These are phyloP conservation scores for Boletus patriciae DNA, from an alignment of 768 basidiomycete genomes.

Conservation along the genomic window DNA sequence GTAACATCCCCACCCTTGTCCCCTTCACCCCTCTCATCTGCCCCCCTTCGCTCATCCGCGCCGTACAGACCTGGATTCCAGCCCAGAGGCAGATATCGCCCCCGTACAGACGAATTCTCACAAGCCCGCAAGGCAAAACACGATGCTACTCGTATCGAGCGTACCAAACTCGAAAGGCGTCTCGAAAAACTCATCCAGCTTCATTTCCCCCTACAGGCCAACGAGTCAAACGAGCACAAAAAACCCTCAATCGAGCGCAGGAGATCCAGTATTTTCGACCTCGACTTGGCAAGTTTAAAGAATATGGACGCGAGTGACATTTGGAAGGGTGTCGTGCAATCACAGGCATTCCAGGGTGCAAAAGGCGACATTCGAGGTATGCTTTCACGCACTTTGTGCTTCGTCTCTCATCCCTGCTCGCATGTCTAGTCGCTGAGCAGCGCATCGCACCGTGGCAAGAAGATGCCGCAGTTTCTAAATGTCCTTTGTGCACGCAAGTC, in stretches of 20 bases:
- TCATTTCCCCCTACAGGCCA: conserved; percentile 52
- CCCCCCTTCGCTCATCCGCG: conserved; percentile 36
- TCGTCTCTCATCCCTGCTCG: conserved; percentile 1
- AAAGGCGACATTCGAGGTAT: conserved; percentile 70
- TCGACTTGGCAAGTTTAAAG: conserved; percentile 57
- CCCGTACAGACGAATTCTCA: conserved; percentile 78
- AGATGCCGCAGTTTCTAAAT: conserved; percentile 71
- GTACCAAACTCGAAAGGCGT: conserved; percentile 79
- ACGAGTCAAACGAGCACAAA: conserved; percentile 9
- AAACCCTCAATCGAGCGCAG: conserved; percentile 26
- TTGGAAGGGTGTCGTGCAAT: conserved; percentile 62
- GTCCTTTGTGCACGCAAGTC: conserved; percentile 81
- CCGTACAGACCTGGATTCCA: conserved; percentile 94
- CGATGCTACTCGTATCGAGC: conserved; percentile 64
- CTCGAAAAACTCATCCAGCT: conserved; percentile 83
- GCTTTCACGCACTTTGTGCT: conserved; percentile 9
- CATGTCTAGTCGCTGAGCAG: conserved; percentile 71
- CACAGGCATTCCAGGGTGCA: conserved; percentile 42
- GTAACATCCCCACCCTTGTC: conserved; percentile 23
- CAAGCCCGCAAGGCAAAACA: conserved; percentile 40
- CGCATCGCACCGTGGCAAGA: conserved; percentile 94
- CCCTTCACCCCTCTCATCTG: conserved; percentile 25
- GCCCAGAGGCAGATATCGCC: conserved; percentile 79
- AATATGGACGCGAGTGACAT: conserved; percentile 66
- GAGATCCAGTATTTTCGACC: conserved; percentile 73